Percentiles rank a stretch among this genome's conserved stretches.
Evolutionary conservation across 352 stramenopile species (phyloP).

Genomic region (Phytophthora rubi): DNA sequence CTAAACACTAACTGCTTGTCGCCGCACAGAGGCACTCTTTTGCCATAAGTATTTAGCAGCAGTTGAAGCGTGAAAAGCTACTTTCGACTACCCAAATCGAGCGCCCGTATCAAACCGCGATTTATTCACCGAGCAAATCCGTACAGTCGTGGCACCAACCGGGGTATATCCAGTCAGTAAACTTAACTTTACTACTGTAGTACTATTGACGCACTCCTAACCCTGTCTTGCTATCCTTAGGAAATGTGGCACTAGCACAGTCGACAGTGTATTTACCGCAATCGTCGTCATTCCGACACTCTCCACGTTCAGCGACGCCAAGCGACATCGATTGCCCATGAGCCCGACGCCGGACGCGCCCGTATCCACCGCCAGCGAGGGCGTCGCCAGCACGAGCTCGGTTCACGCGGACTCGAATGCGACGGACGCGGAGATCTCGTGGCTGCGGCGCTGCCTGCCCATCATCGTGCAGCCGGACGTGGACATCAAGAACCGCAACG

Average conservation of each 20-base stretch:
- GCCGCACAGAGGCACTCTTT: background rate
- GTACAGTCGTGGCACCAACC: constrained; percentile 1
- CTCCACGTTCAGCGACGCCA: background rate
- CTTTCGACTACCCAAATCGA: background rate
- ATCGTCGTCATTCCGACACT: constrained; percentile 11
- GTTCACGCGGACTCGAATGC: constrained; percentile 28
- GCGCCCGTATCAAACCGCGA: background rate
- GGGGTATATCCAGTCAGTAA: constrained; percentile 15
- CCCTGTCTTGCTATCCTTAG: constrained; percentile 3
- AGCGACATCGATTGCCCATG: constrained; percentile 16
- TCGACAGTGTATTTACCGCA: background rate
- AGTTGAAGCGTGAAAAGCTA: background rate
- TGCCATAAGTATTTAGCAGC: constrained; percentile 2
- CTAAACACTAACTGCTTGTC: constrained; percentile 6
- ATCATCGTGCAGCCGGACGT: constrained; percentile 87
- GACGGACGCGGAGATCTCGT: constrained; percentile 64
- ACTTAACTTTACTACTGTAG: constrained; percentile 1
- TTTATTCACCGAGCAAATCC: background rate
- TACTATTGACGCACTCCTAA: constrained; percentile 3
- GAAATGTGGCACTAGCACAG: constrained; percentile 9
- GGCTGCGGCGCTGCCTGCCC: constrained; percentile 80
- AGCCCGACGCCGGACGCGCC: constrained; percentile 25
- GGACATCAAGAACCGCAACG: constrained; percentile 83
- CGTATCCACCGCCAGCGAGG: constrained; percentile 29
- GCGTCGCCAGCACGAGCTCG: constrained; percentile 19